Evolutionary conservation across 2,329 filamentous ascomycete species (phyloP).

Genomic region (Fusarium staphyleae): DNA sequence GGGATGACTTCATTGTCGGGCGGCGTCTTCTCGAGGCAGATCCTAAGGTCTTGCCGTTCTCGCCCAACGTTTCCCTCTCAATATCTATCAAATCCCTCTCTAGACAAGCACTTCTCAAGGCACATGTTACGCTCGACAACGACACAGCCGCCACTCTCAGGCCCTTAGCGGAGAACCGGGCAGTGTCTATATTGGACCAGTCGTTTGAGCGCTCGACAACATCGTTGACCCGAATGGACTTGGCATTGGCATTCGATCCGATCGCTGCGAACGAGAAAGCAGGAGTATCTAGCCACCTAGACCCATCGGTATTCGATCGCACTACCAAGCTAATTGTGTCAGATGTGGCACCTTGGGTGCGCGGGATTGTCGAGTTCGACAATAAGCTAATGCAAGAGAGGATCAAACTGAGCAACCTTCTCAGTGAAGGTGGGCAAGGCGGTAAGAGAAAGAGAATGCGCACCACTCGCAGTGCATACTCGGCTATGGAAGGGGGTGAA

Average conservation of each 20-base stretch:
- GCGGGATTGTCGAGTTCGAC: conserved; percentile 82
- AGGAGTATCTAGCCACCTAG: conserved; percentile 53
- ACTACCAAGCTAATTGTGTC: conserved; percentile 69
- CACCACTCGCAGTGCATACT: conserved; percentile 76
- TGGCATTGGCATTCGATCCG: conserved; percentile 66
- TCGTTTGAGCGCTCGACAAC: conserved; percentile 43
- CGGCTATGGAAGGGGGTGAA: conserved; percentile 77
- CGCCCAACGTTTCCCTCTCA: conserved; percentile 39
- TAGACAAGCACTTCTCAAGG: conserved; percentile 34
- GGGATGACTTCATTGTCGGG: conserved; percentile 61
- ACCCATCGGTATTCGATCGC: conserved; percentile 79
- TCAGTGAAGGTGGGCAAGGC: conserved; percentile 65
- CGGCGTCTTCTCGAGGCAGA: conserved; percentile 57
- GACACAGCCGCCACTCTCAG: conserved; percentile 19
- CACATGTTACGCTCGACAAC: background rate
- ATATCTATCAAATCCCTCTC: conserved; percentile 42
- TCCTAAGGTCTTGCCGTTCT: conserved; percentile 42
- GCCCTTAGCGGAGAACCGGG: conserved; percentile 45
- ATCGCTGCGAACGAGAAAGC: conserved; percentile 61
- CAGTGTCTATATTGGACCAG: conserved; percentile 48
- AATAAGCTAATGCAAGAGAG: conserved; percentile 73
- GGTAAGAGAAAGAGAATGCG: conserved; percentile 62
- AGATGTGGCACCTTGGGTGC: conserved; percentile 90
- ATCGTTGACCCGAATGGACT: conserved; percentile 57
- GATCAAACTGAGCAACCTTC: conserved; percentile 64